Evolutionary conservation across 1,284 basidiomycete genomes (phyloP).

Genomic region (Cryptococcus sp.): DNA sequence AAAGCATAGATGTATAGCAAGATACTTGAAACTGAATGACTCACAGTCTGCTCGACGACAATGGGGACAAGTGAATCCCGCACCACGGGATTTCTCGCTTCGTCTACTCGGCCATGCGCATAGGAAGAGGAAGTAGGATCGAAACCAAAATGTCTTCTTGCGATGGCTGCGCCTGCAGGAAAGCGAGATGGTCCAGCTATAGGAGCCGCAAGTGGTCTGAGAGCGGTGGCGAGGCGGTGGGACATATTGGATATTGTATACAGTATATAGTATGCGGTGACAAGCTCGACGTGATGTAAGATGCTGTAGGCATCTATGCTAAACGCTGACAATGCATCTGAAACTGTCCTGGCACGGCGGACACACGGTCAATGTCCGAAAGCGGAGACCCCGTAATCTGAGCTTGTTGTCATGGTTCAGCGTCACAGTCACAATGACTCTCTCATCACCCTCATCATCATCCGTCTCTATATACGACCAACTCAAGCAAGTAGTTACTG

Average conservation of each 20-base stretch:
- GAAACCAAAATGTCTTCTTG: slow-evolving; percentile 10
- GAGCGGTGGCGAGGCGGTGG: background rate
- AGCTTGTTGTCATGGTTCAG: too few relatives aligned
- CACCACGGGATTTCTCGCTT: slow-evolving; percentile 34
- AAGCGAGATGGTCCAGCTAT: slow-evolving; percentile 29
- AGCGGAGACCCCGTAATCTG: too few relatives aligned
- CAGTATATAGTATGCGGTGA: too few relatives aligned
- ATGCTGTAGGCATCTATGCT: too few relatives aligned
- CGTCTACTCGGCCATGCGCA: slow-evolving; percentile 19
- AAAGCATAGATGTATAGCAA: background rate
- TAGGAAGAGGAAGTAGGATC: background rate
- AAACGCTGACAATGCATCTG: too few relatives aligned
- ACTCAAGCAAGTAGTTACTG: too few relatives aligned
- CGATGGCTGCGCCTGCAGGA: background rate
- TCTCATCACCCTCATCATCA: too few relatives aligned
- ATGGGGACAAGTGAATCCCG: slow-evolving; percentile 70
- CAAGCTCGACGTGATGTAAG: too few relatives aligned
- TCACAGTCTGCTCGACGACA: slow-evolving; percentile 87
- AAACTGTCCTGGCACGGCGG: too few relatives aligned
- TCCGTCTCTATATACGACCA: too few relatives aligned
- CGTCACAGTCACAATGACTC: too few relatives aligned
- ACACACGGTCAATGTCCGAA: too few relatives aligned
- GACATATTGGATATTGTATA: slow-evolving; percentile 4
- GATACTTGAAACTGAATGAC: slow-evolving; percentile 18
- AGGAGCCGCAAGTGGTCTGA: slow-evolving; percentile 6